phyloP scores from a whole-genome alignment of 768 basidiomycete species.

The Psilocybe subaeruginosa region DNA sequence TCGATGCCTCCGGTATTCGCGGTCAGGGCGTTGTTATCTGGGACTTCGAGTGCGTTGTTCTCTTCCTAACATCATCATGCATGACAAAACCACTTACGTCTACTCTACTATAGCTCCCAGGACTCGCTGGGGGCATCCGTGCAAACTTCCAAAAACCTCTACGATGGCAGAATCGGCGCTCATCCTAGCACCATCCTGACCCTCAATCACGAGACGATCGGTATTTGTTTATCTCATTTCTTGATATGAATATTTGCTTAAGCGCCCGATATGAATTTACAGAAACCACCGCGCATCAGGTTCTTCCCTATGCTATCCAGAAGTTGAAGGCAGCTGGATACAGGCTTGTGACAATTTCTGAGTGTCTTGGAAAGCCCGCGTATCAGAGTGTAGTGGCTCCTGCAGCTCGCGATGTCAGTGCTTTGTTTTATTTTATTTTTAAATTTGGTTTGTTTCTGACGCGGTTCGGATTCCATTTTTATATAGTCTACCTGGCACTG shows the following conservation, averaged over 20 bases:
- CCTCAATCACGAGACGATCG: conserved; percentile 42
- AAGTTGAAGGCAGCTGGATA: conserved; percentile 42
- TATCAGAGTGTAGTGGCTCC: conserved; percentile 39
- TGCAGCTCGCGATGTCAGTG: conserved; percentile 9
- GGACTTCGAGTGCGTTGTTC: conserved; percentile 38
- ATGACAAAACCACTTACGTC: not conserved
- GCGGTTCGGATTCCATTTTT: not conserved
- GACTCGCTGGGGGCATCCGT: conserved; percentile 38
- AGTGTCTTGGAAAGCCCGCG: conserved; percentile 40
- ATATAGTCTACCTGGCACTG: conserved; percentile 29
- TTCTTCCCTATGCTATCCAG: conserved; percentile 30
- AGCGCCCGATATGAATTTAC: not conserved
- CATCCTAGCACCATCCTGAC: conserved; percentile 40
- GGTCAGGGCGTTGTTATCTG: conserved; percentile 36
- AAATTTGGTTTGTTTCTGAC: not conserved
- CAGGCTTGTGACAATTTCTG: conserved; percentile 43
- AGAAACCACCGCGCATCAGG: conserved; percentile 18
- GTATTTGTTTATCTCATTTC: conserved; percentile 13
- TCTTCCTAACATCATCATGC: not conserved
- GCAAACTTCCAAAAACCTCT: conserved; percentile 31
- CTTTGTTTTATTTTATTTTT: not conserved
- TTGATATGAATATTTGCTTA: not conserved
- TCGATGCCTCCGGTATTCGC: conserved; percentile 28
- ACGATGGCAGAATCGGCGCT: conserved; percentile 25
- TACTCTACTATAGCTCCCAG: conserved; percentile 31